These are phyloP conservation scores for Fusarium cicatricum DNA, from an alignment of 2,329 filamentous ascomycete species.

Conservation along the genomic window DNA sequence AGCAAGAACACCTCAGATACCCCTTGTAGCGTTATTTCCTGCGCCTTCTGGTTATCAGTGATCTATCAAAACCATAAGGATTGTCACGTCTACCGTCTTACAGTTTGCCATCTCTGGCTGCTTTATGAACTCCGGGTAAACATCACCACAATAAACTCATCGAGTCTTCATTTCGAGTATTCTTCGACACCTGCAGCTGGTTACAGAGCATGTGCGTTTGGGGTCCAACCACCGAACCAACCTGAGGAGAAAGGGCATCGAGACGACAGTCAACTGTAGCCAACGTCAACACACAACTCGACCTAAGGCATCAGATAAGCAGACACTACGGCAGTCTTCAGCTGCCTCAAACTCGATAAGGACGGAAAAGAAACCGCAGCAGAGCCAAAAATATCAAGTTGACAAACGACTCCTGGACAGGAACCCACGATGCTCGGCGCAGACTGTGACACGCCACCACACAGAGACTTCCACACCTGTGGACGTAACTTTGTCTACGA, in stretches of 20 bases:
- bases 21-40: too few species aligned
- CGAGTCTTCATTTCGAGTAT: background rate
- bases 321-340: background rate
- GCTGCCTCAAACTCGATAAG: background rate
- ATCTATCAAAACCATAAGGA: background rate
- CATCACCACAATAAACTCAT: constrained; percentile 1
- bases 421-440: constrained; percentile 47
- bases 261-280: background rate
- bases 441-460: constrained; percentile 36
- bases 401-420: background rate
- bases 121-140: background rate
- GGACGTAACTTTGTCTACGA: constrained; percentile 31
- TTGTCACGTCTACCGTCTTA: background rate
- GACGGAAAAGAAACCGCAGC: background rate
- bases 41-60: too few species aligned
- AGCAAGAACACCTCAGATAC: constrained; percentile 36
- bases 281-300: background rate
- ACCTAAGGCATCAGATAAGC: background rate
- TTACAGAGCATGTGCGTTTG: background rate
- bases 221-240: background rate
- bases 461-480: constrained; percentile 45
- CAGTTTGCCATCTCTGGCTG: background rate
- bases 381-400: background rate
- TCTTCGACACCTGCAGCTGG: background rate
- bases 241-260: too few species aligned